Base-by-base conservation (phyloP, 805 yeast genomes). In the Zygosaccharomyces bailii region DNA sequence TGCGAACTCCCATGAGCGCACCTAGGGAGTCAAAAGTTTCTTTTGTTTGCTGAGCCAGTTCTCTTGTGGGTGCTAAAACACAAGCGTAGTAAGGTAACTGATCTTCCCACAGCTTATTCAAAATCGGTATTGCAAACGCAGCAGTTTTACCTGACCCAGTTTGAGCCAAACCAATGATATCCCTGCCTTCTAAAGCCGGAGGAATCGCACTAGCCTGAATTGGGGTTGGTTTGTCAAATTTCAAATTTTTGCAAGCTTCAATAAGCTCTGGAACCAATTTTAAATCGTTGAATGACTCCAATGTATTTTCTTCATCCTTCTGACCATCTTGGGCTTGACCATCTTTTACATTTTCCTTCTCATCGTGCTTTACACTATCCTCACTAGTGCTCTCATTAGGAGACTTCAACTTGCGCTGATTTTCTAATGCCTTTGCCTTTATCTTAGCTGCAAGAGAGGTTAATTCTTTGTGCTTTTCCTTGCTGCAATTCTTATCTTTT, bases 61-160 rank as follows among this genome's bases (percentile, higher is more conserved):
- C 95, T 72, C 95, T 76, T 1, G 95, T 85, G 44, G 95, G 95
- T 0, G 91, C 86, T 53, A 93, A 66, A 1, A 93, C 93, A 54
- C 93, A 80, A 3, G 95, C 96, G 66, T 80, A 93, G 57, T 86
- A 85, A 3, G 96, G 90, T 2, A 84, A 74, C 58, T 91, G 96
- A 20, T 83, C 89, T 44, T 87, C 80, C 88, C 96, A 90, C 39
- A 93, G 72, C 1, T 87, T 82, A 64, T 93, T 97, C 24, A 93
- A 73, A 35, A 93, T 87, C 1, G 99, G 99, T 41, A 93, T 80
- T 6, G 98, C 97, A 73, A 93, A 93, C 0, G 99, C 99, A 0
- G 98, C 99, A 0, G 99, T 93, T 66, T 91, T 91, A 52, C 99
- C 99, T 3, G 96, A 87, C 35, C 99, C 99, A 0, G 99, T 91